Evolutionary conservation across 768 basidiomycete genomes (phyloP).

Genomic region (Suillus subalutaceus): DNA sequence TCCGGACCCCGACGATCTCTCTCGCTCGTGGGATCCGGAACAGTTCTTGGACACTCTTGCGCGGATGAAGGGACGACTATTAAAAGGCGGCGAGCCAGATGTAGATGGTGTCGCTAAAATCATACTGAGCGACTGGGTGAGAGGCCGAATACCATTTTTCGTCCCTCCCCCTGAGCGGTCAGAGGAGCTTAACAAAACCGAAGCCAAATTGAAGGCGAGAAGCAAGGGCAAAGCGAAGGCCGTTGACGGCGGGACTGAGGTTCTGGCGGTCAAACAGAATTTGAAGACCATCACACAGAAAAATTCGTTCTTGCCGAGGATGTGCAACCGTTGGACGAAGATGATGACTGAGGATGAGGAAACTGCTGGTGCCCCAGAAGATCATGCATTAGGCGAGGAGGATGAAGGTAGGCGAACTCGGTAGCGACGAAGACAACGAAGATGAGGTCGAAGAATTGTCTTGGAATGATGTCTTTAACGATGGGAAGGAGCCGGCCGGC

Average conservation of each 20-base stretch:
- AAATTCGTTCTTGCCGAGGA: conserved; percentile 88
- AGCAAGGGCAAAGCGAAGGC: conserved; percentile 56
- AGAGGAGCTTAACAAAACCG: conserved; percentile 66
- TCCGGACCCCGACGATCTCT: conserved; percentile 56
- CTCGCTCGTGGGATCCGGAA: conserved; percentile 68
- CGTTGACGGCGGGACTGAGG: conserved; percentile 37
- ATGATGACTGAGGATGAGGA: conserved; percentile 36
- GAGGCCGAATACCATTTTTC: conserved; percentile 97
- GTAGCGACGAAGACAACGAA: conserved; percentile 41
- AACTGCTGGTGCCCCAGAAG: conserved; percentile 13
- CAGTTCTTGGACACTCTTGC: conserved; percentile 85
- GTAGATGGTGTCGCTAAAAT: conserved; percentile 92
- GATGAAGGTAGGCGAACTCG: conserved; percentile 42
- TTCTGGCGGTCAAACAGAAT: conserved; percentile 81
- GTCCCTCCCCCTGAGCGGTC: conserved; percentile 87
- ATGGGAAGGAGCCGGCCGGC: conserved; percentile 36
- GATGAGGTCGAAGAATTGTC: conserved; percentile 57
- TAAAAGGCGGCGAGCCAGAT: conserved; percentile 96
- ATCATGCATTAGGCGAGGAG: conserved; percentile 22
- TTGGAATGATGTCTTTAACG: conserved; percentile 89
- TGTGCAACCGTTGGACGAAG: conserved; percentile 64
- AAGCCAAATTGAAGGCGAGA: conserved; percentile 49
- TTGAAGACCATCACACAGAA: conserved; percentile 87
- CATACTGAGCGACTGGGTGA: conserved; percentile 93
- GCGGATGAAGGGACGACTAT: conserved; percentile 85